Base-by-base conservation (phyloP, 208 protist genomes). In the Trypanosoma avium region DNA sequence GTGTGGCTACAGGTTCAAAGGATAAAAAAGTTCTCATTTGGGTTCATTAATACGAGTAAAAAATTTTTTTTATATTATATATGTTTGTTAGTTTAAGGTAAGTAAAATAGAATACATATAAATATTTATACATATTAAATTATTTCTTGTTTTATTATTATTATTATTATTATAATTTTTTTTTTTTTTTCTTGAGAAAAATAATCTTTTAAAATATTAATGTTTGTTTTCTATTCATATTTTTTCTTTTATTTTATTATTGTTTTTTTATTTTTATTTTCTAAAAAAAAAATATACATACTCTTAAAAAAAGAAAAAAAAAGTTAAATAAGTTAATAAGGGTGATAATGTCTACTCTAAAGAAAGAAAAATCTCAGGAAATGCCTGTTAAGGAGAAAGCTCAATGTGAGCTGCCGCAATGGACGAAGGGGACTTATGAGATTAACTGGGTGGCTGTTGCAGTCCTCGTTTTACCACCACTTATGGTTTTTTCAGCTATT, bases 1-100 rank as follows among this genome's bases (percentile, higher is more conserved):
- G 86, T 64, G 95, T 98, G 21, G 97, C 88, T 19, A 97, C 91
- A 26, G 98, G 97, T 9, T 94, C 92, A 29, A 99, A 99, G 79
- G 98, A 99, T 83, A 97, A 97, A 72, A 85, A 69, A 30, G 88
- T 97, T 52, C 79, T 87, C 42, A 91, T 96, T 54, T 96, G 91
- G 91, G 77, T 92, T 42, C 88, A 96, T 55, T 95, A 78, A 70
- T 2, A 22, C 58, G 67, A 43, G 48, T 73, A 73, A 67, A n/a
- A n/a, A n/a, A n/a, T n/a, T n/a, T n/a, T n/a, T n/a, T n/a, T 38
- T 38, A 13, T 38, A 38, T 38, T 10, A 38, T 13, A 38, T 38
- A 38, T 13, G 33, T 13, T 38, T 13, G 4, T 13, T 38, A 38
- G 8, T 15, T 52, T 17, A 13, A n/a, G 6, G 29, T 52, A 35